Evolutionary conservation across 257 asterid species (phyloP).

Genomic region (Penstemon eatonii): DNA sequence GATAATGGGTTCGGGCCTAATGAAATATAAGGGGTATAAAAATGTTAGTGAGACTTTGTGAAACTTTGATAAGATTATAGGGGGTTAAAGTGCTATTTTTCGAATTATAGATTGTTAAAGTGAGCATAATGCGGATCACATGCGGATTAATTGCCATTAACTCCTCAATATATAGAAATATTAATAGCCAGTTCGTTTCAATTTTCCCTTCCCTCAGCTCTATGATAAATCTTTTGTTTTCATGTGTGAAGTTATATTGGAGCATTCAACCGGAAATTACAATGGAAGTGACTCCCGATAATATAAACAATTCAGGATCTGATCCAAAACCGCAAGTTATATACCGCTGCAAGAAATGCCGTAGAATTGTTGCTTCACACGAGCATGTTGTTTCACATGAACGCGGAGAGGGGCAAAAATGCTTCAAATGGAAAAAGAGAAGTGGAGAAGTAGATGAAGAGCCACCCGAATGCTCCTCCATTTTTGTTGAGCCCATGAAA

Average conservation of each 20-base stretch:
- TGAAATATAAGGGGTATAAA: too few species aligned
- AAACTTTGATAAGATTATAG: too few species aligned
- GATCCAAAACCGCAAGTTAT: conserved; percentile 51
- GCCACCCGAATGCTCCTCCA: conserved; percentile 71
- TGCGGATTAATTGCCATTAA: background rate
- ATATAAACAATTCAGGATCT: conserved; percentile 25
- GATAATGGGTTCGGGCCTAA: too few species aligned
- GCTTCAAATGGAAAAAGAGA: conserved; percentile 77
- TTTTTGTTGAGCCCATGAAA: conserved; percentile 92
- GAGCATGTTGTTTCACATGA: conserved; percentile 66
- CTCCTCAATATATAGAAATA: background rate
- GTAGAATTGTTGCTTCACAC: conserved; percentile 80
- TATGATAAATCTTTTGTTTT: conserved; percentile 1
- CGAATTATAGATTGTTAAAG: background rate
- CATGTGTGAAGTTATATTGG: conserved; percentile 14
- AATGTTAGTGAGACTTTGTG: too few species aligned
- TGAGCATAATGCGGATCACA: background rate
- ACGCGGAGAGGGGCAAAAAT: conserved; percentile 68
- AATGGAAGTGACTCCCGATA: conserved; percentile 36
- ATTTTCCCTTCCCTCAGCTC: background rate
- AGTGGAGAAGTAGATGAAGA: conserved; percentile 29
- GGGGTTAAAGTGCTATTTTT: too few species aligned
- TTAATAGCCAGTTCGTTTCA: background rate
- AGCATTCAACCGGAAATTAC: conserved; percentile 20
- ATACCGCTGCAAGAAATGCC: conserved; percentile 93